phyloP scores from a whole-genome alignment of 176 grass and related monocot species.

The Saccharum officinarum region DNA sequence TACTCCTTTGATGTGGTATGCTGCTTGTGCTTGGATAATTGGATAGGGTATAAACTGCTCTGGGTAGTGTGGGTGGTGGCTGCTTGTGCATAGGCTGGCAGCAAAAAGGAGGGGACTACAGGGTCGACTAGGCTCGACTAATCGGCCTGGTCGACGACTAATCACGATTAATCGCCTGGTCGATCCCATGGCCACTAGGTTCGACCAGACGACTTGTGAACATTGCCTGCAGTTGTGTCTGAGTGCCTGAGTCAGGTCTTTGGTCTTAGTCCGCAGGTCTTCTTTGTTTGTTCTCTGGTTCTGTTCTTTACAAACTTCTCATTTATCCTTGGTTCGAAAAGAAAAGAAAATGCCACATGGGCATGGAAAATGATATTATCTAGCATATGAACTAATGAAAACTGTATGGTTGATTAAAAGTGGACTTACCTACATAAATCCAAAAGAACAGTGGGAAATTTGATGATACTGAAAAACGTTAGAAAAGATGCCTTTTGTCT shows the following conservation, averaged over 20 bases:
- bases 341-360: neutral
- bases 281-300: neutral
- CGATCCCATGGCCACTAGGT: too few relatives aligned
- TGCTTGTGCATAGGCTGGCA: too few relatives aligned
- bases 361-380: conserved; percentile 7
- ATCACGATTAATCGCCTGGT: too few relatives aligned
- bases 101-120: too few relatives aligned
- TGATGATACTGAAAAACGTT: neutral
- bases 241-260: neutral
- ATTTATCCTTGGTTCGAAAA: neutral
- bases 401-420: neutral
- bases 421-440: conserved; percentile 1
- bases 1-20: too few relatives aligned
- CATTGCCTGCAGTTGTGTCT: neutral
- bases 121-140: too few relatives aligned
- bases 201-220: too few relatives aligned
- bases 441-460: neutral
- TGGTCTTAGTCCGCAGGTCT: neutral
- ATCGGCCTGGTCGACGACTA: too few relatives aligned
- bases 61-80: too few relatives aligned
- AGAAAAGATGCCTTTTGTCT: neutral
- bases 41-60: too few relatives aligned
- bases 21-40: too few relatives aligned
- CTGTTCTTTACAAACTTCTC: neutral
- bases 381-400: conserved; percentile 20